Percentiles rank a stretch among this genome's conserved stretches.
Evolutionary conservation across 495 filamentous ascomycete species (phyloP).

Genomic region (Lepidopterella palustris): DNA sequence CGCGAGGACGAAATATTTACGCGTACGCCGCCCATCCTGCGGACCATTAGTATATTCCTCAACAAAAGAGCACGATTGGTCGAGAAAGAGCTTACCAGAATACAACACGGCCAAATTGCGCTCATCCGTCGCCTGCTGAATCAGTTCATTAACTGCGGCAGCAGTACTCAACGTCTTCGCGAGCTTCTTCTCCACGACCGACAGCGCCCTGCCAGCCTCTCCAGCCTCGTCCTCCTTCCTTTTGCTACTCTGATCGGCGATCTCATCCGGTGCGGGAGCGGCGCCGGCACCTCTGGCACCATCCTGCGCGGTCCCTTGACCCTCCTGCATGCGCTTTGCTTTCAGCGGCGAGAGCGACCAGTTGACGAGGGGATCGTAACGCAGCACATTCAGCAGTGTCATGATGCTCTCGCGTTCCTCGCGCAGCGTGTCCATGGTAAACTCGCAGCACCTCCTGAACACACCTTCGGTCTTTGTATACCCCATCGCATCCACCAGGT

Average conservation of each 20-base stretch:
- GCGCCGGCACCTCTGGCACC: constrained; percentile 32
- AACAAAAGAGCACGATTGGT: background rate
- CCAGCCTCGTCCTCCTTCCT: constrained; percentile 61
- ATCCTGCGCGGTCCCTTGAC: constrained; percentile 49
- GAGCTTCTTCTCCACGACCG: constrained; percentile 90
- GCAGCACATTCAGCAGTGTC: constrained; percentile 91
- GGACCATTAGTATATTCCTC: background rate
- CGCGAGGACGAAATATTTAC: background rate
- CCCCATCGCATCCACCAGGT: constrained; percentile 95
- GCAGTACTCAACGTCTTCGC: constrained; percentile 86
- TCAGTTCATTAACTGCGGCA: constrained; percentile 93
- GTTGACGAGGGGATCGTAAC: constrained; percentile 91
- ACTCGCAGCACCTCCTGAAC: constrained; percentile 94
- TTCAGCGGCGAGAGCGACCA: constrained; percentile 92
- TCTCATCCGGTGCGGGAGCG: constrained; percentile 27
- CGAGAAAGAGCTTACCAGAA: constrained; percentile 45
- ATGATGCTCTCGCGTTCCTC: constrained; percentile 92
- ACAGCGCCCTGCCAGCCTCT: constrained; percentile 86
- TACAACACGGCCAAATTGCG: constrained; percentile 87
- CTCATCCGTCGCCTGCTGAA: constrained; percentile 91
- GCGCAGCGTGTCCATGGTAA: constrained; percentile 86
- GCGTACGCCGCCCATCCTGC: constrained; percentile 6
- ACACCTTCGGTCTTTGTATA: constrained; percentile 93
- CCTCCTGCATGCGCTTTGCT: constrained; percentile 68
- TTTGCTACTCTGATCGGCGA: constrained; percentile 34